Conservation (phyloP, 148 eudicot genomes). For the Rhododendron ferrugineum region DNA sequence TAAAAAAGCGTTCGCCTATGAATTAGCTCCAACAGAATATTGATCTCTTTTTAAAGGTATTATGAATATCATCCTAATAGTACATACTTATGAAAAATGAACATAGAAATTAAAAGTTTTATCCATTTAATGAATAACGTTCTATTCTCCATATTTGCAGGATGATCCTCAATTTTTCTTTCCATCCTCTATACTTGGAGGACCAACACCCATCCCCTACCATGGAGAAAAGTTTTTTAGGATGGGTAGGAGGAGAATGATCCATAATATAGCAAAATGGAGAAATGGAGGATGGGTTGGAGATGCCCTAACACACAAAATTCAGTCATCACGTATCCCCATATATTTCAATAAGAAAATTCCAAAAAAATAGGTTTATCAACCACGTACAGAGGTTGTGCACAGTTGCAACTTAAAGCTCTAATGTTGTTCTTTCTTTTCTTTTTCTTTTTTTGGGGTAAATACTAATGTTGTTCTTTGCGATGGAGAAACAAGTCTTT, state of each 20-base stretch:
- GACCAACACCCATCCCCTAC: background rate
- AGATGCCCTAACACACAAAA: background rate
- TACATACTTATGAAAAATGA: background rate
- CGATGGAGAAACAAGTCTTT: background rate
- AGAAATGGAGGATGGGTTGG: background rate
- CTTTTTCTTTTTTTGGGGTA: no score
- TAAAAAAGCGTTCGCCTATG: background rate
- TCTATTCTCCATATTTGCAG: background rate
- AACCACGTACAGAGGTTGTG: background rate
- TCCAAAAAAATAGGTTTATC: background rate
- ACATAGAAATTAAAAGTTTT: background rate
- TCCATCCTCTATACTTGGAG: background rate
- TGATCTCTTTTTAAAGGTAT: background rate
- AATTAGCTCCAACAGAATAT: background rate
- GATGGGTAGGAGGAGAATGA: background rate
- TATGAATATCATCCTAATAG: background rate
- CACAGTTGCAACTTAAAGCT: background rate
- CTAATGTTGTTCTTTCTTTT: background rate
- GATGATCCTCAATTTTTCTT: background rate
- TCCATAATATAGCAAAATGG: background rate
- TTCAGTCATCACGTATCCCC: background rate
- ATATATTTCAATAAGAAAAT: background rate
- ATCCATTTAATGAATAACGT: background rate
- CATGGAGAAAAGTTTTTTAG: background rate
- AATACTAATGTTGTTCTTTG: background rate